Conservation (phyloP, 441 rosid genomes). For the Erodium texanum region DNA sequence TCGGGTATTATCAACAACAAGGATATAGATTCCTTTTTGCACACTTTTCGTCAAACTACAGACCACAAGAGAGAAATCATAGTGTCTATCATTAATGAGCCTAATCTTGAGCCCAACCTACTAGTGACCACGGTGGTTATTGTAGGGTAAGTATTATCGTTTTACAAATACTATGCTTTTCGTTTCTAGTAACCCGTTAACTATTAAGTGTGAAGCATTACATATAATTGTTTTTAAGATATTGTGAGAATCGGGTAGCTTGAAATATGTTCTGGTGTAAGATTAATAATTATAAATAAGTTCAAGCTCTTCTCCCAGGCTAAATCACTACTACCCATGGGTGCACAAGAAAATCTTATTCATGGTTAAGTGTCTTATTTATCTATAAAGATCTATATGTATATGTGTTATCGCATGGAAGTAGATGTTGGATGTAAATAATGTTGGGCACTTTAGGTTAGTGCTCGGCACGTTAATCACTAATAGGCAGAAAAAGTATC, state of each 20-base stretch:
- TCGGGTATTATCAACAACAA: constrained; percentile 35
- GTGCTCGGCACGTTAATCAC: no score
- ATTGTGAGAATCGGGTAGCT: not conserved
- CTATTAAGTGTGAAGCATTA: constrained; percentile 5
- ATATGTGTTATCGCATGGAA: no score
- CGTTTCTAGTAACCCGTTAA: not conserved
- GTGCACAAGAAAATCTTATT: no score
- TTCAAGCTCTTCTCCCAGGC: no score
- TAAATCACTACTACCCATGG: no score
- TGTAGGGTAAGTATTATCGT: constrained; percentile 43
- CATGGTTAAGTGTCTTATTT: no score
- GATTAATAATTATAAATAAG: not conserved
- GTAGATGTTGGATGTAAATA: no score
- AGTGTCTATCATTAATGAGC: constrained; percentile 48
- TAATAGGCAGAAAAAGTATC: no score
- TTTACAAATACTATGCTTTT: not conserved
- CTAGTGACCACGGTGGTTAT: constrained; percentile 57
- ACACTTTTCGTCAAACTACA: constrained; percentile 53
- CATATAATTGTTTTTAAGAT: constrained; percentile 3
- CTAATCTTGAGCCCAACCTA: constrained; percentile 48
- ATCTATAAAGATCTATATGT: not conserved
- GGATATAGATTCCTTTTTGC: constrained; percentile 42
- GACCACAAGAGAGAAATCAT: constrained; percentile 53
- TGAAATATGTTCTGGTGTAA: not conserved
- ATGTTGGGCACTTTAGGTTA: no score